A percentile compares a stretch with the other conserved stretches of the same genome.
phyloP scores from a whole-genome alignment of 2,329 filamentous ascomycete genomes.

The Aspergillus hortae region DNA sequence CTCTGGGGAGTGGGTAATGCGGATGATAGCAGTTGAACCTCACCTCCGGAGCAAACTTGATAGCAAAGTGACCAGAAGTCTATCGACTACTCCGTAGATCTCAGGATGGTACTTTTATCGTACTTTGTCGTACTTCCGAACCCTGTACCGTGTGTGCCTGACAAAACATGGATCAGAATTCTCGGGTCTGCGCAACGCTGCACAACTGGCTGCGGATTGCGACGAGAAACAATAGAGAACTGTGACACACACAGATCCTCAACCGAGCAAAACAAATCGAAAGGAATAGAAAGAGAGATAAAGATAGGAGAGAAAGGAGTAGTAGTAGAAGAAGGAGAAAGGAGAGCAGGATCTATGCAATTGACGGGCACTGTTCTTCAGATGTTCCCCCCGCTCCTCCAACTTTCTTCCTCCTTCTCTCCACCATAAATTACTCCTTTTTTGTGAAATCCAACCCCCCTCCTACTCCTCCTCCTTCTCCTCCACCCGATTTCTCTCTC shows the following conservation, averaged over 20 bases:
- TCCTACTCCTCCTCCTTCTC: constrained; percentile 7
- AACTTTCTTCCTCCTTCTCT: not conserved
- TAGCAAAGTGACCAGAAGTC: too few species aligned
- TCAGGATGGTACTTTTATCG: too few species aligned
- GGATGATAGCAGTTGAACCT: too few species aligned
- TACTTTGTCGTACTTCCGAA: too few species aligned
- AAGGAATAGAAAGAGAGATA: not conserved
- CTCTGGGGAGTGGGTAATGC: too few species aligned
- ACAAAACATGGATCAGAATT: constrained; percentile 1
- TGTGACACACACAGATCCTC: too few species aligned
- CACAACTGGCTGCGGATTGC: too few species aligned
- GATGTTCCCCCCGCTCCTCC: too few species aligned
- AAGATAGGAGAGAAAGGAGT: not conserved
- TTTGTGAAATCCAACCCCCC: constrained; percentile 5
- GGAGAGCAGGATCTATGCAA: not conserved
- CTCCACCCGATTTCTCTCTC: constrained; percentile 16
- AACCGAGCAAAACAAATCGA: not conserved
- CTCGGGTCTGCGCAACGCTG: constrained; percentile 17
- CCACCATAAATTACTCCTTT: not conserved
- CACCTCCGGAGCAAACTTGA: too few species aligned
- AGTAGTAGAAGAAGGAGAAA: not conserved
- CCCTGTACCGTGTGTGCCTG: not conserved
- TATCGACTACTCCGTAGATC: too few species aligned
- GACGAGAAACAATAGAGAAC: too few species aligned
- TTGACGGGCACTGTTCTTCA: too few species aligned